Evolutionary conservation across 768 basidiomycete genomes (phyloP).

Genomic region (Hebeloma cylindrosporum): DNA sequence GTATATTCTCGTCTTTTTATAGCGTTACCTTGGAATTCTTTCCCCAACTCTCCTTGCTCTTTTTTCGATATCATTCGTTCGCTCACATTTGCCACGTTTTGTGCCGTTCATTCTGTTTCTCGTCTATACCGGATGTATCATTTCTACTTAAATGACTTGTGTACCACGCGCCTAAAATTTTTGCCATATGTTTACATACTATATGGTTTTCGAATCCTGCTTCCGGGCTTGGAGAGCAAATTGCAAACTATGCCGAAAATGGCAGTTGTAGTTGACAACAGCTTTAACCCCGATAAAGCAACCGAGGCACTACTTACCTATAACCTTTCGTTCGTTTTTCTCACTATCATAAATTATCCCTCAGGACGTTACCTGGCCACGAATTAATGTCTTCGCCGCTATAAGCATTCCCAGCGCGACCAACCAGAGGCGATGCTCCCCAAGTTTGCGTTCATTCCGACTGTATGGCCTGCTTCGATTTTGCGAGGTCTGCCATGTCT

Average conservation of each 20-base stretch:
- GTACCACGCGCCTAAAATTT: constrained; percentile 19
- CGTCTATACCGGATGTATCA: constrained; percentile 37
- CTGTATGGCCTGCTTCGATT: neutral
- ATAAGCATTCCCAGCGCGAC: no score
- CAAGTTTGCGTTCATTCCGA: neutral
- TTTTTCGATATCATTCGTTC: constrained; percentile 18
- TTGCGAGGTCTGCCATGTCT: constrained; percentile 1
- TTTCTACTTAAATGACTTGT: constrained; percentile 25
- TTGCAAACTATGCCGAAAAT: neutral
- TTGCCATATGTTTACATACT: constrained; percentile 7
- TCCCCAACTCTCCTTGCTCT: constrained; percentile 8
- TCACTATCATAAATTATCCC: constrained; percentile 3
- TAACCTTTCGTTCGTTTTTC: constrained; percentile 1
- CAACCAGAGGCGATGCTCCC: no score
- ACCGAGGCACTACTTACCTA: neutral
- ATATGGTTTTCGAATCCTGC: neutral
- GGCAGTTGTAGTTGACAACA: neutral
- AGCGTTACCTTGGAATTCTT: neutral
- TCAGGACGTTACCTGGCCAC: neutral
- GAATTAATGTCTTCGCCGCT: constrained; percentile 1
- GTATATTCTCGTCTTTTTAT: constrained; percentile 8
- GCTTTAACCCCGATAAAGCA: neutral
- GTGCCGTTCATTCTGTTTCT: constrained; percentile 14
- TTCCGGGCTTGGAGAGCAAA: neutral
- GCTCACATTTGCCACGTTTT: constrained; percentile 16